Evolutionary conservation across 768 basidiomycete genomes (phyloP).

Genomic region (Termitomyces sp.): DNA sequence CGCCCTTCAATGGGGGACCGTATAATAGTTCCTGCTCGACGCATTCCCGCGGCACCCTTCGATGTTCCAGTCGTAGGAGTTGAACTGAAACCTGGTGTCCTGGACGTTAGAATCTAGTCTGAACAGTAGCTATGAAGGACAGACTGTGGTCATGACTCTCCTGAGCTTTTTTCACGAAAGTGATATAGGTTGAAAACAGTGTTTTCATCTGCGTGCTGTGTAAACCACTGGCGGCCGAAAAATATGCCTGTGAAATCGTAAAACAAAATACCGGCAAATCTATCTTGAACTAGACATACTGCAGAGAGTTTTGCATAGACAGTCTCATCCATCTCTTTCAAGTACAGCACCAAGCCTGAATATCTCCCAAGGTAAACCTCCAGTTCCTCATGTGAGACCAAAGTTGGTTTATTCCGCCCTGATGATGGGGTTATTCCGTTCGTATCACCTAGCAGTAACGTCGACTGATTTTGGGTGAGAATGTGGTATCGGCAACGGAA

Average conservation of each 20-base stretch:
- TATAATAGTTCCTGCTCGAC: constrained; percentile 83
- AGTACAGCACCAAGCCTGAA: constrained; percentile 83
- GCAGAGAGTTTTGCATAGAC: constrained; percentile 88
- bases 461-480: constrained; percentile 41
- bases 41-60: constrained; percentile 58
- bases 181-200: constrained; percentile 55
- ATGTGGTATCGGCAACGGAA: constrained; percentile 1
- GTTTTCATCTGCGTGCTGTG: constrained; percentile 80
- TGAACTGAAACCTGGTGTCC: constrained; percentile 41
- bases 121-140: constrained; percentile 9
- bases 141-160: constrained; percentile 74
- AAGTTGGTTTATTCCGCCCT: constrained; percentile 40
- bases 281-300: constrained; percentile 42
- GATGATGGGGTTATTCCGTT: constrained; percentile 49
- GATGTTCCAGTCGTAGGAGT: constrained; percentile 36
- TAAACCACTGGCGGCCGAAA: constrained; percentile 78
- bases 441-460: constrained; percentile 61
- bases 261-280: neutral
- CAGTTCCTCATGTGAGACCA: constrained; percentile 66
- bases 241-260: constrained; percentile 69
- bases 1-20: constrained; percentile 68
- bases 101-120: neutral
- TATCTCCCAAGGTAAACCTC: constrained; percentile 87
- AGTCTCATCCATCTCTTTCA: constrained; percentile 94
- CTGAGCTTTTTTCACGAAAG: constrained; percentile 57